Conservation (phyloP, 352 stramenopile genomes). For the Pythium phragmitis region DNA sequence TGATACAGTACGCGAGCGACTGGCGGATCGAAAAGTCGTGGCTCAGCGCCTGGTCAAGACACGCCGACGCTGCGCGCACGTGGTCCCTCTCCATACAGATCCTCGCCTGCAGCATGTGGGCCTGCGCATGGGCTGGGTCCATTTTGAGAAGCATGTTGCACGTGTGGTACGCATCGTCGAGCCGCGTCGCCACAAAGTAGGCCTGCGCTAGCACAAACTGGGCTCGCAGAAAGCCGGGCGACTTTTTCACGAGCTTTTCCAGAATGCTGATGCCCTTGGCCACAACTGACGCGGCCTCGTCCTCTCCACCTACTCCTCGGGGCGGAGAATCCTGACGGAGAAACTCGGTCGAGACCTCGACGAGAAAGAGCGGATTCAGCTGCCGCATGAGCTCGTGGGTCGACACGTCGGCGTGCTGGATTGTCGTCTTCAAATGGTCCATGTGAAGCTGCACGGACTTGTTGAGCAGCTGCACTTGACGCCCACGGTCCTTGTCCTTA, state of each 20-base stretch:
- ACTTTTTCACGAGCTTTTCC: conserved; percentile 81
- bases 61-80: conserved; percentile 59
- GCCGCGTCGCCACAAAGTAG: conserved; percentile 62
- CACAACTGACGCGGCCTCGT: conserved; percentile 21
- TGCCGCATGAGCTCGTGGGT: conserved; percentile 75
- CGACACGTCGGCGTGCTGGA: conserved; percentile 60
- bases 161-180: conserved; percentile 82
- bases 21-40: conserved; percentile 89
- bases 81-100: conserved; percentile 81
- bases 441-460: conserved; percentile 82
- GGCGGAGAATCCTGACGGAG: conserved; percentile 41
- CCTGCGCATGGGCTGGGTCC: conserved; percentile 66
- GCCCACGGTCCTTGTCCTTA: conserved; percentile 62
- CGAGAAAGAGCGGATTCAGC: conserved; percentile 88
- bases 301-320: conserved; percentile 3
- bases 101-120: conserved; percentile 82
- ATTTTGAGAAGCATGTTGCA: conserved; percentile 80
- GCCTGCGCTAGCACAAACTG: conserved; percentile 84
- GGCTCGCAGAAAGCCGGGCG: conserved; percentile 79
- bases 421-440: conserved; percentile 68
- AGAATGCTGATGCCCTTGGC: conserved; percentile 73
- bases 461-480: conserved; percentile 73
- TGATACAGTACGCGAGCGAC: conserved; percentile 82
- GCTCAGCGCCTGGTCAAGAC: conserved; percentile 87
- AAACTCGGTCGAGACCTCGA: conserved; percentile 86